Conservation (phyloP, 805 yeast genomes). For the Myxozyma melibiosi region DNA sequence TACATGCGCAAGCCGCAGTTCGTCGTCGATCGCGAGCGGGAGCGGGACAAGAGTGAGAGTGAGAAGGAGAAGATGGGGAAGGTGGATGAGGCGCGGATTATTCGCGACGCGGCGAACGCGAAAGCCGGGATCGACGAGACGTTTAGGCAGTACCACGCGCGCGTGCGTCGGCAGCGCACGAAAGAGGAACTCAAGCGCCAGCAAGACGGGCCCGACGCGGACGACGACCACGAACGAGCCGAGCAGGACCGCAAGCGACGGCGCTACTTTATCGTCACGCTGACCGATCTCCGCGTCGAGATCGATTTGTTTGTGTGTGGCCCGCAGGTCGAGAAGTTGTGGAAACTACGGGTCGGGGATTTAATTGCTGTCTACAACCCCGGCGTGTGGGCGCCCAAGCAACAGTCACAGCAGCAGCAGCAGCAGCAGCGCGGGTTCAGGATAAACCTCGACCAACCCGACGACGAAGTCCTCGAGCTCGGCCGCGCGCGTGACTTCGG, state of each 20-base stretch:
- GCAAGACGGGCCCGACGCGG: neutral
- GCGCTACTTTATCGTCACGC: conserved; percentile 55
- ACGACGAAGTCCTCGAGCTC: conserved; percentile 64
- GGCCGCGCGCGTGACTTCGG: conserved; percentile 73
- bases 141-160: neutral
- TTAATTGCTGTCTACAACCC: conserved; percentile 79
- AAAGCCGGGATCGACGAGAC: conserved; percentile 1
- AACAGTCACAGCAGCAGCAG: conserved; percentile 30
- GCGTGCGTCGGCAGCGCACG: neutral
- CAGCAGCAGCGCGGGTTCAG: conserved; percentile 55
- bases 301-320: conserved; percentile 67
- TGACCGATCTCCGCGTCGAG: conserved; percentile 68
- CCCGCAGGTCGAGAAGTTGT: conserved; percentile 65
- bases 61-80: neutral
- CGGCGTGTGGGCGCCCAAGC: conserved; percentile 44
- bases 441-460: conserved; percentile 52
- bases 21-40: neutral
- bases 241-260: conserved; percentile 6
- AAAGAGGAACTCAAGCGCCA: conserved; percentile 6
- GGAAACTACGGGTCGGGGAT: conserved; percentile 76
- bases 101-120: neutral
- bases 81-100: neutral
- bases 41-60: neutral
- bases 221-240: conserved; percentile 1
- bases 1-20: conserved; percentile 30